Evolutionary conservation across 1,284 basidiomycete genomes (phyloP).

Genomic region (Cutaneotrichosporon daszewskae): DNA sequence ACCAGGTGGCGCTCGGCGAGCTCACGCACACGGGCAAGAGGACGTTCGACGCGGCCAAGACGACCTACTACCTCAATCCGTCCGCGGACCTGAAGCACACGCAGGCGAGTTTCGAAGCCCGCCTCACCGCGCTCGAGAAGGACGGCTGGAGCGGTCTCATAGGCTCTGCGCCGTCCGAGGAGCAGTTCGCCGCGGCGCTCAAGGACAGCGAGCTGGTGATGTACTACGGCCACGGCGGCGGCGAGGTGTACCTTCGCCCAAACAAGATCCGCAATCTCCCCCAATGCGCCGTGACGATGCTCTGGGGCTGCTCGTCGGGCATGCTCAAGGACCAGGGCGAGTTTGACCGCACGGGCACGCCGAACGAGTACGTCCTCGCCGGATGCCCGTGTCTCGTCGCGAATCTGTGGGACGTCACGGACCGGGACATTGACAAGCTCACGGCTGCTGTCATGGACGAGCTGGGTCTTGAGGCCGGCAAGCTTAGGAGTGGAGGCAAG

Average conservation of each 20-base stretch:
- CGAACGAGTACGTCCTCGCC: constrained; percentile 90
- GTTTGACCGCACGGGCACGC: constrained; percentile 84
- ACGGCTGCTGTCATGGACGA: constrained; percentile 76
- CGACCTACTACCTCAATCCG: constrained; percentile 86
- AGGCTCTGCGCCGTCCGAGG: constrained; percentile 70
- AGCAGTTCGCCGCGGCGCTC: constrained; percentile 69
- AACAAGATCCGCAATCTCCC: constrained; percentile 73
- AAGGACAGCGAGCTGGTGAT: constrained; percentile 70
- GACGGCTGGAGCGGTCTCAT: constrained; percentile 78
- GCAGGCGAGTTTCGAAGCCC: constrained; percentile 71
- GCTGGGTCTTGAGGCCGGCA: constrained; percentile 53
- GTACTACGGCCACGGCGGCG: constrained; percentile 98
- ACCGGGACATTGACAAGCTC: constrained; percentile 91
- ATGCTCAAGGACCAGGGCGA: constrained; percentile 82
- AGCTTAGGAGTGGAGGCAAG: constrained; percentile 7
- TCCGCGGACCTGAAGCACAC: constrained; percentile 82
- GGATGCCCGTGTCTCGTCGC: constrained; percentile 90
- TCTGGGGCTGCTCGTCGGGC: constrained; percentile 98
- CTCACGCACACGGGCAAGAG: constrained; percentile 39
- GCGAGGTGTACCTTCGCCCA: constrained; percentile 85
- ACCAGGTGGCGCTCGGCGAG: constrained; percentile 63
- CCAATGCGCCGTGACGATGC: constrained; percentile 85
- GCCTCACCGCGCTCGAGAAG: constrained; percentile 62
- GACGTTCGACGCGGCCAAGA: constrained; percentile 60
- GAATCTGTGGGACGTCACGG: constrained; percentile 97